Base-by-base conservation (phyloP, 441 rosid species). In the Pelargonium fulgidum region DNA sequence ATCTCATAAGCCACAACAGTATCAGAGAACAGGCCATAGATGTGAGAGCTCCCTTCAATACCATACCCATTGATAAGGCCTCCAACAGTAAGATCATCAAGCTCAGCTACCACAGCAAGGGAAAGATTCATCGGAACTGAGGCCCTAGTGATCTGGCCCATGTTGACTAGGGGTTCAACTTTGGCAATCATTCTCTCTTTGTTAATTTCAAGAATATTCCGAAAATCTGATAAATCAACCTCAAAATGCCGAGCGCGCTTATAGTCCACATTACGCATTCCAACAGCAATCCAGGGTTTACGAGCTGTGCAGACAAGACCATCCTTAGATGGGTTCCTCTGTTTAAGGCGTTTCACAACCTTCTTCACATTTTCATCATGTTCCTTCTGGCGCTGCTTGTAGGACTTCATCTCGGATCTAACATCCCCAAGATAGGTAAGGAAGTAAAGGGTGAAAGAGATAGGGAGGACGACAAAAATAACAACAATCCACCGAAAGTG, bases 241-340 rank as follows among this genome's bases (percentile, higher is more conserved):
- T 95, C 99, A 69, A 82, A 95, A 79, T 92, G 99, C 0, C 98
- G 76, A 2, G 97, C 98, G 70, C 99, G 81, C 81, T 95, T 95
- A 71, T 95, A 95, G 81, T 95, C 99, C 22, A 95, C 99, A 82
- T 95, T 95, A 56, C 99, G 76, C 99, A 95, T 95, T 66, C 99
- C 99, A 48, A 95, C 99, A 4, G 98, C 98, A 56, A 92, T 84
- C 97, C 97, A 94, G 9, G 99, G 99, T 78, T 94, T 94, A 22
- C 98, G 98, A 0, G 98, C 98, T 0, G 99, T 92, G 87, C 99
- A 94, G 69, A 94, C 97, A 20, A 94, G 97, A 8, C 99, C 99
- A 72, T 92, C 99, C 78, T 89, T 92, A 64, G 84, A 76, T 2
- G 93, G 83, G 52, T 94, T 72, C 77, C 99, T 86, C 72, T 87